A percentile compares a stretch with the other conserved stretches of the same genome.
Evolutionary conservation across 1,139 yeast species (phyloP).

Genomic region (Yamadazyma pseudoaaseri): DNA sequence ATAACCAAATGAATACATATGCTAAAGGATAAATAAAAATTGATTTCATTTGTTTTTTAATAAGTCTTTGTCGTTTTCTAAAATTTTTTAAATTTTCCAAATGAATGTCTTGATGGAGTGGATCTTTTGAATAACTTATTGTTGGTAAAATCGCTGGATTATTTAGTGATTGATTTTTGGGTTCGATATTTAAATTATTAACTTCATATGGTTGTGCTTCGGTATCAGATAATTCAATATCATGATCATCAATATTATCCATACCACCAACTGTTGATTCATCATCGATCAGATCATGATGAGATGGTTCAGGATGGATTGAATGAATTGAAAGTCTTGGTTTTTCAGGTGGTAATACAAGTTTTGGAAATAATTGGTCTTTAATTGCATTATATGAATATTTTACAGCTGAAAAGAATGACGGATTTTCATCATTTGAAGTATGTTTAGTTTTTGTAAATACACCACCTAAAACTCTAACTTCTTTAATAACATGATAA

Average conservation of each 20-base stretch:
- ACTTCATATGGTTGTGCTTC: conserved; percentile 1
- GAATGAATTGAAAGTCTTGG: not conserved
- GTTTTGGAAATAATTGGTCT: conserved; percentile 28
- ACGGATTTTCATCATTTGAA: conserved; percentile 24
- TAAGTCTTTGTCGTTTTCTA: conserved; percentile 58
- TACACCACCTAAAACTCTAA: conserved; percentile 50
- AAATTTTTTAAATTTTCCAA: conserved; percentile 60
- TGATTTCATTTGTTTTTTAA: conserved; percentile 75
- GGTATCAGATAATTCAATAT: conserved; percentile 1
- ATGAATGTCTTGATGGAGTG: conserved; percentile 40
- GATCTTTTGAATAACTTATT: not conserved
- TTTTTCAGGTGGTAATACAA: conserved; percentile 22
- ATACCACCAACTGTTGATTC: conserved; percentile 4
- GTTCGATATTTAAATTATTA: not conserved
- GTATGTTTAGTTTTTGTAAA: conserved; percentile 21
- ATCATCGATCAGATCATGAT: conserved; percentile 2
- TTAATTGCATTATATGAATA: conserved; percentile 26
- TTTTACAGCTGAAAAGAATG: conserved; percentile 35
- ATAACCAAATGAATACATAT: conserved; percentile 74
- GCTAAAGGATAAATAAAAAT: conserved; percentile 85
- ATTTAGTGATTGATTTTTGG: not conserved
- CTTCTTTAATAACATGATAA: conserved; percentile 65
- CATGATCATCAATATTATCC: not conserved
- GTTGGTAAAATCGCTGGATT: not conserved
- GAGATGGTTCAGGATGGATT: not conserved